Evolutionary conservation across 2,329 filamentous ascomycete genomes (phyloP), one percentile per base, ranked within the genome.

Genomic region (Colletotrichum tamarilloi): DNA sequence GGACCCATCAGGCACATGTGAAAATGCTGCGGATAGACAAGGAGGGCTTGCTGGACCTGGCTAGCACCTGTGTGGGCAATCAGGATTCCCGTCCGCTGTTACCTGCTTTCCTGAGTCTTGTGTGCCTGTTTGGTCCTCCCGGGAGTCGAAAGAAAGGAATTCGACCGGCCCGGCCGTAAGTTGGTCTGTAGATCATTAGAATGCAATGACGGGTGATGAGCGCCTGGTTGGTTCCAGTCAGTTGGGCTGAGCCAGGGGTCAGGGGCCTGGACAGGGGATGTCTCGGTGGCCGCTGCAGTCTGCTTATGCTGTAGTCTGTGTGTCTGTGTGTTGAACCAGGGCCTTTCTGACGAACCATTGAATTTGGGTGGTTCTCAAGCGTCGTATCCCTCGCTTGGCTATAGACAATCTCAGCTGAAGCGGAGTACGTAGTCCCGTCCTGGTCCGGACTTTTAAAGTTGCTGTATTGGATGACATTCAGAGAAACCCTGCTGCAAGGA

Each of bases 231-330:
- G 67, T 66, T 70, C 71, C 67, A 70, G 62, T 62, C 55, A 32
- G 55, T 52, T 65, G 71, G 71, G 65, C 55, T 70, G 67, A 71
- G 35, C 60, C 62, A 71, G 56, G 60, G 71, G 71, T 57, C 71
- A 73, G 56, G 71, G 70, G 67, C 56, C 24, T 56, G 56, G 49
- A 57, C 60, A 57, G 35, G 60, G 53, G 22, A 60, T 65, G 60
- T 70, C 67, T 70, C 60, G 60, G 53, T 63, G 59, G 53, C 55
- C 28, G 59, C 71, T 66, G 67, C 67, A 71, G 56, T 64, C 70
- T 66, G 67, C 67, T 71, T 57, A 73, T 42, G 55, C 42, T 60
- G 14, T 28, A 32, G 67, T 71, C 56, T 57, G 71, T 66, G 55
- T 35, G 59, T 46, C 24, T 32, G 52, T 55, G 62, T 52, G 59